Evolutionary conservation across 352 stramenopile genomes (phyloP).

Genomic region (Globisporangium rhizosaccharum): DNA sequence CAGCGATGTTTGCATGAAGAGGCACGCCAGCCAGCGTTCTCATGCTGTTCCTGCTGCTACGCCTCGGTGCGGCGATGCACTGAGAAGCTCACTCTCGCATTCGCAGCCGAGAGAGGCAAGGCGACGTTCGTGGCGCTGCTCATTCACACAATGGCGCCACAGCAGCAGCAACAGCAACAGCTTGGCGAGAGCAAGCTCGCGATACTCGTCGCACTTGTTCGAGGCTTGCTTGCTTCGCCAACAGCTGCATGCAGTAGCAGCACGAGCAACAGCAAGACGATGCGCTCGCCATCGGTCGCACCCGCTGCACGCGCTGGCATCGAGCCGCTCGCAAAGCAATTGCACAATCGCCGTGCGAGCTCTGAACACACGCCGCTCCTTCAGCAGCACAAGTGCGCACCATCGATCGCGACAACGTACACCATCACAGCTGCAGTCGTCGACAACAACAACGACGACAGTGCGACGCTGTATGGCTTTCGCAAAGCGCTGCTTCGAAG

Average conservation of each 20-base stretch:
- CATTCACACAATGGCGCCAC: neutral
- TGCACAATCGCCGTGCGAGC: neutral
- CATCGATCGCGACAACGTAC: neutral
- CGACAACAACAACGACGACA: neutral
- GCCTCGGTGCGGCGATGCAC: neutral
- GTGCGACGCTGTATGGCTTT: conserved; percentile 22
- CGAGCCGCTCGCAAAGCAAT: neutral
- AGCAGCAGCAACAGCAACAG: neutral
- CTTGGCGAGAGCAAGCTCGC: conserved; percentile 3
- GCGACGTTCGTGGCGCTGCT: too few relatives aligned
- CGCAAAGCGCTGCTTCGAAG: conserved; percentile 17
- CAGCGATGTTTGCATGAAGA: too few relatives aligned
- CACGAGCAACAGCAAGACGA: conserved; percentile 3
- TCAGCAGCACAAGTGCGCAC: neutral
- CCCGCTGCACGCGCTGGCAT: conserved; percentile 2
- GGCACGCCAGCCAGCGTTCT: neutral
- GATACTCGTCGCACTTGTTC: conserved; percentile 1
- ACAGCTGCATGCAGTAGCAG: neutral
- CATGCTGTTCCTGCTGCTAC: neutral
- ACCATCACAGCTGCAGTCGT: neutral
- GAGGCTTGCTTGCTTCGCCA: neutral
- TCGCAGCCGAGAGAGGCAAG: neutral
- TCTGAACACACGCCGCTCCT: conserved; percentile 8
- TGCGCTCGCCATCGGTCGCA: neutral
- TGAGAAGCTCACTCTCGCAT: neutral